phyloP scores from a whole-genome alignment of 2,329 filamentous ascomycete species.

The Scopulariopsis brevicaulis region DNA sequence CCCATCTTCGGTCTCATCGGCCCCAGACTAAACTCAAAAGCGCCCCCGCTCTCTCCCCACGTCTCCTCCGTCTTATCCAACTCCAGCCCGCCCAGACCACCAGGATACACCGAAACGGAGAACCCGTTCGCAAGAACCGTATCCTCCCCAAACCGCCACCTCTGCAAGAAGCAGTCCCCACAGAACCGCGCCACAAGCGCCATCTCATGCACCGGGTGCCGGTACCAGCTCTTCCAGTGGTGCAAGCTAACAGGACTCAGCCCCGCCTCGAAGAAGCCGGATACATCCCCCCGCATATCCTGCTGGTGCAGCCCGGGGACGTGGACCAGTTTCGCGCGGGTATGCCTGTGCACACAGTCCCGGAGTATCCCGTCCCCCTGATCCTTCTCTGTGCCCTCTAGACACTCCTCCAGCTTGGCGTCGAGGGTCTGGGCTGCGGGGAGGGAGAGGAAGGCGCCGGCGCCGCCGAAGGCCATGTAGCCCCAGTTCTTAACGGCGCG shows the following conservation, averaged over 20 bases:
- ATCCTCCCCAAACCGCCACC: conserved; percentile 36
- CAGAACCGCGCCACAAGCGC: conserved; percentile 37
- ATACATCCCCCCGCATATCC: conserved; percentile 40
- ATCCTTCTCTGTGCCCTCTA: conserved; percentile 12
- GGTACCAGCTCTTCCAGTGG: conserved; percentile 54
- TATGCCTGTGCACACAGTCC: conserved; percentile 44
- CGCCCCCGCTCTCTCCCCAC: conserved; percentile 32
- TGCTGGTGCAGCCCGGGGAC: conserved; percentile 46
- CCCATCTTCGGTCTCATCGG: conserved; percentile 29
- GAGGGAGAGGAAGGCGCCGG: conserved; percentile 44
- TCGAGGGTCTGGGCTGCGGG: conserved; percentile 36
- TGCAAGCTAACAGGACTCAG: conserved; percentile 43
- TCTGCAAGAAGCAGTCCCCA: conserved; percentile 46
- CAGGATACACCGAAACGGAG: conserved; percentile 37
- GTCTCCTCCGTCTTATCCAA: conserved; percentile 40
- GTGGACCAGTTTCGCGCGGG: conserved; percentile 39
- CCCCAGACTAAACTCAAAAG: conserved; percentile 41
- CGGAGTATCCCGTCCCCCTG: conserved; percentile 45
- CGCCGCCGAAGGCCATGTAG: conserved; percentile 49
- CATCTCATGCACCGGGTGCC: conserved; percentile 35
- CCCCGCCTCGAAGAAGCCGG: conserved; percentile 50
- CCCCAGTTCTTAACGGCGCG: conserved; percentile 39
- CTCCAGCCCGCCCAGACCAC: conserved; percentile 25
- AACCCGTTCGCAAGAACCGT: conserved; percentile 47
- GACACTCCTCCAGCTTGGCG: conserved; percentile 34